Evolutionary conservation across 495 filamentous ascomycete genomes (phyloP).

Genomic region (Cercophora samala): DNA sequence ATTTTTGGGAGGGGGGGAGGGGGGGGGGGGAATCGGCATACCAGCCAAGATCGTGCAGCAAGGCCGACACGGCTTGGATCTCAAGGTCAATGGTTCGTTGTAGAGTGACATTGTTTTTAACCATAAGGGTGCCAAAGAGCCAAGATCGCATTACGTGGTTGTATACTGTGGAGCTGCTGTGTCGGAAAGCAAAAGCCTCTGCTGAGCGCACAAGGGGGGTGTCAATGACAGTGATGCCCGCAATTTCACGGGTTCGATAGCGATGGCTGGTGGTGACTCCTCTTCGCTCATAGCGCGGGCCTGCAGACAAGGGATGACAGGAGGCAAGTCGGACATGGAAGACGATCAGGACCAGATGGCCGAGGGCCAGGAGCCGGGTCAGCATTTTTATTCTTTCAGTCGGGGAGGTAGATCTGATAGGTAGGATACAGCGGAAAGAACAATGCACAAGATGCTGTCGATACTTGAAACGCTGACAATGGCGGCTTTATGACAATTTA

Average conservation of each 20-base stretch:
- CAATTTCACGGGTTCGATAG: conserved; percentile 18
- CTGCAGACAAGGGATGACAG: background rate
- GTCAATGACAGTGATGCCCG: conserved; percentile 28
- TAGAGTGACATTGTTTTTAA: conserved; percentile 36
- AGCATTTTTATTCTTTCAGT: background rate
- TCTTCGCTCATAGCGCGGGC: background rate
- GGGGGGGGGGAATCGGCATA: background rate
- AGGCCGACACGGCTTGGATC: conserved; percentile 44
- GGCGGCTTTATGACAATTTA: too few relatives aligned
- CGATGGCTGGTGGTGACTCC: background rate
- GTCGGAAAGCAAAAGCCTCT: conserved; percentile 37
- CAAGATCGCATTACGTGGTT: conserved; percentile 50
- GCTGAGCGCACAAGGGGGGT: conserved; percentile 32
- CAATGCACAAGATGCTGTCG: too few relatives aligned
- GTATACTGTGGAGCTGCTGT: conserved; percentile 37
- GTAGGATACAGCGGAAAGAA: background rate
- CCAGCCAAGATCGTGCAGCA: conserved; percentile 57
- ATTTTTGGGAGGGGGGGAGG: too few relatives aligned
- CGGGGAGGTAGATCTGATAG: background rate
- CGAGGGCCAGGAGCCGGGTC: background rate
- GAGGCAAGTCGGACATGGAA: background rate
- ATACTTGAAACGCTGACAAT: too few relatives aligned
- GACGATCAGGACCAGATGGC: background rate
- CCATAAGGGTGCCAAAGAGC: conserved; percentile 43
- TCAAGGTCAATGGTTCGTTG: conserved; percentile 41